These are phyloP conservation scores for Solanum clarkiae DNA, from an alignment of 257 asterid species.

Conservation along the genomic window DNA sequence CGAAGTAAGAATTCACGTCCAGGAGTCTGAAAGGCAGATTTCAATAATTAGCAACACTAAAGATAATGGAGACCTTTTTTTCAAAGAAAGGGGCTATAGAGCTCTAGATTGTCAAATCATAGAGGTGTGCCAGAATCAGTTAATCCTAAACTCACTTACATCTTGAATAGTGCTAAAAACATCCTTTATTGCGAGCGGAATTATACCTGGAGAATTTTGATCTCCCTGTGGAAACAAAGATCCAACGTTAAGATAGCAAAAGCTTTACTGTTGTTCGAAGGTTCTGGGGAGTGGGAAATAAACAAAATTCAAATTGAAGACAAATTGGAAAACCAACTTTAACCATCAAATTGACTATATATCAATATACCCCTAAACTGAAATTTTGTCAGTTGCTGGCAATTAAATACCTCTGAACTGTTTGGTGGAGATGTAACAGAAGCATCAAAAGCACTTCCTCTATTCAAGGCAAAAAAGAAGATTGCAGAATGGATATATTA, in stretches of 20 bases:
- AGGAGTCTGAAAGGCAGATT: constrained; percentile 68
- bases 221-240: constrained; percentile 56
- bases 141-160: constrained; percentile 37
- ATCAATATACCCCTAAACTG: not conserved
- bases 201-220: constrained; percentile 81
- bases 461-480: not conserved
- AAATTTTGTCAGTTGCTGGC: not conserved
- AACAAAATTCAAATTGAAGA: not conserved
- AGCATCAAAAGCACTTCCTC: not conserved
- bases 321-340: not conserved
- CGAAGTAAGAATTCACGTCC: constrained; percentile 97
- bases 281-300: not conserved
- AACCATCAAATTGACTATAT: not conserved
- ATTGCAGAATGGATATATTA: constrained; percentile 1
- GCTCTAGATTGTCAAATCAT: not conserved
- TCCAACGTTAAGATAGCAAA: constrained; percentile 1
- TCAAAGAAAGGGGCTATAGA: not conserved
- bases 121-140: not conserved
- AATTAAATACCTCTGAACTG: not conserved
- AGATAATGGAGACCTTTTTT: not conserved
- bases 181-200: constrained; percentile 95
- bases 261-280: not conserved
- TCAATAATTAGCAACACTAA: constrained; percentile 4
- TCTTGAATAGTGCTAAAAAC: constrained; percentile 98
- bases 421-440: not conserved